These are phyloP conservation scores for Cajanus cajan DNA, from an alignment of 306 rosid species.

Conservation along the genomic window DNA sequence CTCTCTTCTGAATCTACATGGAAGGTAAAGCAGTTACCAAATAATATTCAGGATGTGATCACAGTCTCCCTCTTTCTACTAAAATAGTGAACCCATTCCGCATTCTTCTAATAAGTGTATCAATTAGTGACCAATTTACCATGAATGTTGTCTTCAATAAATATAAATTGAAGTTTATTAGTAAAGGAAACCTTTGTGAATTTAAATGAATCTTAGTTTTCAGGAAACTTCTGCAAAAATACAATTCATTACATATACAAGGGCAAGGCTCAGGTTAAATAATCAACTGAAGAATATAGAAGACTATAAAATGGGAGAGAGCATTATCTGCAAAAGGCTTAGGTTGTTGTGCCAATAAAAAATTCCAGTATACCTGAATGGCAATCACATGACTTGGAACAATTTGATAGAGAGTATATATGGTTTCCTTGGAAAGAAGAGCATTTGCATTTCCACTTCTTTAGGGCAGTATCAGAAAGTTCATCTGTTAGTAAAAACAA, in stretches of 20 bases:
- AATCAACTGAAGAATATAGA: not conserved
- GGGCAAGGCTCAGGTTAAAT: not conserved
- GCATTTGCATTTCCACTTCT: slow-evolving; percentile 81
- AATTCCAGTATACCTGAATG: slow-evolving; percentile 59
- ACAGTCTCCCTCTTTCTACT: slow-evolving; percentile 12
- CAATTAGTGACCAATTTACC: not conserved
- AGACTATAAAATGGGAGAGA: not conserved
- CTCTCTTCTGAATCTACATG: slow-evolving; percentile 55
- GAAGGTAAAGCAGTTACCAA: slow-evolving; percentile 28
- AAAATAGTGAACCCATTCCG: not conserved
- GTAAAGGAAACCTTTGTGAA: not conserved
- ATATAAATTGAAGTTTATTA: slow-evolving; percentile 1
- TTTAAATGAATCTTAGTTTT: not conserved
- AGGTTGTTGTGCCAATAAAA: slow-evolving; percentile 26
- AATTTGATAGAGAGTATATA: slow-evolving; percentile 55
- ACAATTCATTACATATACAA: not conserved
- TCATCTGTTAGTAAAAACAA: slow-evolving; percentile 47
- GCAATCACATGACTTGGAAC: slow-evolving; percentile 87
- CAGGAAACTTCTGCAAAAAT: not conserved
- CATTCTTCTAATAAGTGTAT: slow-evolving; percentile 11
- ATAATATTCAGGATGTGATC: slow-evolving; percentile 1
- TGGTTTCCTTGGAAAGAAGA: slow-evolving; percentile 48
- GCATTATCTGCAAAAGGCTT: not conserved
- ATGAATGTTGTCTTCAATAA: not conserved
- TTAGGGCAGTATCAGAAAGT: slow-evolving; percentile 42